Base-by-base conservation (phyloP, 179 eudicot species). In the Corrigiola litoralis region DNA sequence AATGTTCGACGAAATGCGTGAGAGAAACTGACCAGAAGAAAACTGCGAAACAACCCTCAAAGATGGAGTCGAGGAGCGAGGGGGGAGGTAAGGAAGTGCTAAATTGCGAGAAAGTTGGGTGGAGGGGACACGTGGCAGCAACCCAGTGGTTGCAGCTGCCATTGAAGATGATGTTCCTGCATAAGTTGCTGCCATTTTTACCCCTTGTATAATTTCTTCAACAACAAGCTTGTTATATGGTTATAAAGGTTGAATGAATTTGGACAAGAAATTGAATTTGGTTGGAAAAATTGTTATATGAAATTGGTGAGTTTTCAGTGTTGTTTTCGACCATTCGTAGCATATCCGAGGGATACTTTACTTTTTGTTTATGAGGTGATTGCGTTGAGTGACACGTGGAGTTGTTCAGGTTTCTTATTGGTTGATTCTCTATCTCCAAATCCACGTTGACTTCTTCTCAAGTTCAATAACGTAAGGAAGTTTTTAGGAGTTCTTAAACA, bases 141-240 rank as follows among this genome's bases (percentile, higher is more conserved):
- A 72, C 66, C 80, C 88, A 85, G 82, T 78, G 36, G 92, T 72
- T 54, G 90, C 83, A 72, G 72, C 75, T 73, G 88, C 86, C 88
- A 84, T 77, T 67, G 92, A 79, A 58, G 87, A 65, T 32, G 86
- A 71, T 10, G 81, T 44, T 59, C 66, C 80, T 46, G 72, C 65
- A 57, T 33, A 64, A 51, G 82, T 63, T 40, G 78, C 70, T 55
- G 84, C 84, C 78, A 79, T 75, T 55, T 38, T 53, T 45, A 21
- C 50, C 25, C 59, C 32, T 49, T 29, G 21, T 23, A n/a, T 34
- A 6, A 6, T 2, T 33, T 5, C 49, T 51, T 50, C 24, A 63
- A 2, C 29, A 34, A 29, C 13, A 63, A 53, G 5, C n/a, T n/a
- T n/a, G n/a, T n/a, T n/a, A n/a, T n/a, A n/a, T n/a, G n/a, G n/a